These are phyloP conservation scores for Vinca minor DNA, from an alignment of 257 asterid species.

Conservation along the genomic window DNA sequence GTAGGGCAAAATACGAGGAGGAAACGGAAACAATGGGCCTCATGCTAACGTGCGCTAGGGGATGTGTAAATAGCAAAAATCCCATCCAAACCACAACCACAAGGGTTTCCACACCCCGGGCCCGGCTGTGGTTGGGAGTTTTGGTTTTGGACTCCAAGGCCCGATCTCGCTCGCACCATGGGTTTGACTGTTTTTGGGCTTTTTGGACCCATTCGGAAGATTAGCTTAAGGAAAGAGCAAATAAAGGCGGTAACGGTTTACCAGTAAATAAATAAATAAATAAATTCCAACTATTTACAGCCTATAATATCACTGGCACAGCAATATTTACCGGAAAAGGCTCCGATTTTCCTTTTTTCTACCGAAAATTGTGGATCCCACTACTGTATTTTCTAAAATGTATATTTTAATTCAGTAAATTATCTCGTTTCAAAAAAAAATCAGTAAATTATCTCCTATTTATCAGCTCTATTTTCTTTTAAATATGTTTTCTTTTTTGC, in stretches of 20 bases:
- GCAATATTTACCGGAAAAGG: not conserved
- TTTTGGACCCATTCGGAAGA: not conserved
- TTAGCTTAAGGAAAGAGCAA: conserved; percentile 3
- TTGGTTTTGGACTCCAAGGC: not conserved
- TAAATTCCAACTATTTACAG: not conserved
- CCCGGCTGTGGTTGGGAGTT: conserved; percentile 9
- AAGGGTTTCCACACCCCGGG: not conserved
- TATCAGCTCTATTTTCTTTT: too few relatives aligned
- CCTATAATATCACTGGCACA: not conserved
- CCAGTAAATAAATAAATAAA: too few relatives aligned
- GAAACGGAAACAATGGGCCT: conserved; percentile 28
- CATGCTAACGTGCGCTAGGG: conserved; percentile 29
- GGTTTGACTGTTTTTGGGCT: conserved; percentile 2
- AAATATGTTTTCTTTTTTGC: too few relatives aligned
- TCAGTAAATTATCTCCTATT: too few relatives aligned
- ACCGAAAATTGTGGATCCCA: too few relatives aligned
- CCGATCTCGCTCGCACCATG: too few relatives aligned
- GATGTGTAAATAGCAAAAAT: conserved; percentile 12
- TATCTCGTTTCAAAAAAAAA: too few relatives aligned
- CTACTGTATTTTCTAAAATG: too few relatives aligned
- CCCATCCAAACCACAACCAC: not conserved
- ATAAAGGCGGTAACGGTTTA: conserved; percentile 3
- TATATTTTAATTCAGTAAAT: too few relatives aligned
- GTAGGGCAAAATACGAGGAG: conserved; percentile 15
- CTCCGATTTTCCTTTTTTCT: not conserved